Evolutionary conservation across 2,329 filamentous ascomycete species (phyloP), one percentile per base, ranked within the genome.

Genomic region (Alternaria tenuissima): DNA sequence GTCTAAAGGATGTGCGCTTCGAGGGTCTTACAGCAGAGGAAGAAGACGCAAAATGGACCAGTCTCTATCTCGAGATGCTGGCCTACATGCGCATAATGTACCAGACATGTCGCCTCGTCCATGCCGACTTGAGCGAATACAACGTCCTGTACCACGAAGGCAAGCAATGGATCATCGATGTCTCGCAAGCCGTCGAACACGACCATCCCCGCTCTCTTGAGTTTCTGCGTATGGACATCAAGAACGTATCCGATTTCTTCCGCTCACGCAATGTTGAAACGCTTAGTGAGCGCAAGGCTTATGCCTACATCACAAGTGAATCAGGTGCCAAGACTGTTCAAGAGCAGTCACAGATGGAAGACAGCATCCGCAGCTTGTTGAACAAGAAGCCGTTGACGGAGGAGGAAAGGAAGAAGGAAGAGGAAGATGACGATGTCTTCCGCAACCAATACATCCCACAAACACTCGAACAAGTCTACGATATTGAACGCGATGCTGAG

Each of bases 81-180:
- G 88, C 90, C 20, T 89, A 96, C 73, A 97, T 99, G 93, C 89
- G 94, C 54, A 89, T 89, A 59, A 90, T 99, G 85, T 98, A 97
- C 81, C 94, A 97, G 76, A 88, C 90, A 41, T 99, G 95, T 80
- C 88, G 87, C 55, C 88, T 99, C 7, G 94, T 99, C 1, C 95
- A 99, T 77, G 95, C 94, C 51, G 95, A 99, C 87, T 78, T 99
- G 76, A 96, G 92, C 83, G 95, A 99, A 85, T 99, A 99, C 87
- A 99, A 99, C 75, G 88, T 98, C 53, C 86, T 99, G 20, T 99
- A 96, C 82, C 86, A 97, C 82, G 86, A 93, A 57, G 84, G 87
- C 59, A 88, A 87, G 70, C 87, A 97, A 0, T 97, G 92, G 83
- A 91, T 99, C 73, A 99, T 99, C 78, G 95, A 99, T 79, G 95